Evolutionary conservation across 768 basidiomycete species (phyloP).

Genomic region (Gloeopeniophorella convolvens): DNA sequence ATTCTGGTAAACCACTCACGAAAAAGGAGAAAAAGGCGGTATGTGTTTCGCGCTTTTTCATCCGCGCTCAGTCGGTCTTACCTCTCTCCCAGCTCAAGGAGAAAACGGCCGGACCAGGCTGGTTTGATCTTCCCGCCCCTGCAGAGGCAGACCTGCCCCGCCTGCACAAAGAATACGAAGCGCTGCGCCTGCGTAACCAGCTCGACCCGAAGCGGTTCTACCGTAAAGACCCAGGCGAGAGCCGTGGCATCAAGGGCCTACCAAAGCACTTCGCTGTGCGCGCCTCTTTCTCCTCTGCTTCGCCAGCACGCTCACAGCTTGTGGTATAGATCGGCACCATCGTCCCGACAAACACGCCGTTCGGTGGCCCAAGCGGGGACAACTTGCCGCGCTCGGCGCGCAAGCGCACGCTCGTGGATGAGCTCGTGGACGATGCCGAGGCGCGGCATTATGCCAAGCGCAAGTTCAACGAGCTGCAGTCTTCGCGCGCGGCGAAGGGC

Average conservation of each 20-base stretch:
- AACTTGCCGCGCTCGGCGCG: constrained; percentile 64
- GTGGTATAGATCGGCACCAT: constrained; percentile 68
- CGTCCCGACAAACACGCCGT: constrained; percentile 61
- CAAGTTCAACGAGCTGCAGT: constrained; percentile 79
- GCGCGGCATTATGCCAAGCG: constrained; percentile 83
- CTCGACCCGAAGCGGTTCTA: constrained; percentile 92
- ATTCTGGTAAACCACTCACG: constrained; percentile 60
- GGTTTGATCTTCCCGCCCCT: constrained; percentile 88
- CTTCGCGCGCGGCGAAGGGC: constrained; percentile 59
- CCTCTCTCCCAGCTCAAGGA: constrained; percentile 49
- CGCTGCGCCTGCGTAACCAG: constrained; percentile 78
- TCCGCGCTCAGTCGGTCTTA: constrained; percentile 1
- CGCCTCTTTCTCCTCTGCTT: constrained; percentile 11
- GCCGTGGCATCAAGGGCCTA: constrained; percentile 75
- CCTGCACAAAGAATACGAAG: constrained; percentile 80
- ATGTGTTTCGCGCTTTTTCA: constrained; percentile 21
- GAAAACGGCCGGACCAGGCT: constrained; percentile 69
- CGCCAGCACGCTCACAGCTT: constrained; percentile 11
- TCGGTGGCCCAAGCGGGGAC: constrained; percentile 60
- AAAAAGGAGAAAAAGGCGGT: constrained; percentile 71
- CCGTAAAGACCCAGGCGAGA: constrained; percentile 79
- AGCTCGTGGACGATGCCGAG: constrained; percentile 84
- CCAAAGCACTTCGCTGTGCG: constrained; percentile 88
- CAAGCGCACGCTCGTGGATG: constrained; percentile 82
- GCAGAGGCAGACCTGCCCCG: constrained; percentile 71